A percentile compares a stretch with the other conserved stretches of the same genome.
Conservation (phyloP, 2,329 filamentous ascomycete species). For the Fusarium tanahbumbuense region DNA sequence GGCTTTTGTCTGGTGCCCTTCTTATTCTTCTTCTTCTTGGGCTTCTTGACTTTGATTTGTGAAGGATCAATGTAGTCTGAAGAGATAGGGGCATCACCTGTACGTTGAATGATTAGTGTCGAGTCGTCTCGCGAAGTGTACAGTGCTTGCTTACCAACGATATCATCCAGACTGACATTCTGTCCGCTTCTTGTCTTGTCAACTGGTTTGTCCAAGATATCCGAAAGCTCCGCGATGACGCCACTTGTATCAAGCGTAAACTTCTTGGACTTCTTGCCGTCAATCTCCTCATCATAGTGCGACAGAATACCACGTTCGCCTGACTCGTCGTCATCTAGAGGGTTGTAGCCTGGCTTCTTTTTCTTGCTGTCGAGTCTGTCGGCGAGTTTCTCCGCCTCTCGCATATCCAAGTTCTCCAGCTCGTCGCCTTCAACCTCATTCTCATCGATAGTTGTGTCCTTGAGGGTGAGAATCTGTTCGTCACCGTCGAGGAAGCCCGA, state of each 20-base stretch:
- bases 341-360: conserved; percentile 89
- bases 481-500: conserved; percentile 83
- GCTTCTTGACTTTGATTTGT: conserved; percentile 92
- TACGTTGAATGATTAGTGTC: conserved; percentile 20
- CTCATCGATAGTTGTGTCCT: conserved; percentile 87
- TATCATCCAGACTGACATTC: conserved; percentile 83
- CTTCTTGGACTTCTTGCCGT: conserved; percentile 86
- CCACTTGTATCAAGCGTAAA: conserved; percentile 89
- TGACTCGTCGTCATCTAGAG: conserved; percentile 75
- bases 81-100: conserved; percentile 53
- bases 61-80: conserved; percentile 92
- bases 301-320: conserved; percentile 77
- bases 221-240: conserved; percentile 71
- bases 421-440: conserved; percentile 91
- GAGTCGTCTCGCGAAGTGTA: neutral
- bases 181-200: conserved; percentile 72
- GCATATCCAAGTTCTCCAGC: conserved; percentile 79
- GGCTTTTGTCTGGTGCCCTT: conserved; percentile 79
- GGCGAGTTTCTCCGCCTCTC: conserved; percentile 76
- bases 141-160: conserved; percentile 60
- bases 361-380: conserved; percentile 90
- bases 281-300: conserved; percentile 96
- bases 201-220: conserved; percentile 63
- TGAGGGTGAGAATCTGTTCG: conserved; percentile 93
- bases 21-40: conserved; percentile 92